Percentiles rank a stretch among this genome's conserved stretches.
Conservation (phyloP, 208 protist genomes). For the Endotrypanum monterogeii region DNA sequence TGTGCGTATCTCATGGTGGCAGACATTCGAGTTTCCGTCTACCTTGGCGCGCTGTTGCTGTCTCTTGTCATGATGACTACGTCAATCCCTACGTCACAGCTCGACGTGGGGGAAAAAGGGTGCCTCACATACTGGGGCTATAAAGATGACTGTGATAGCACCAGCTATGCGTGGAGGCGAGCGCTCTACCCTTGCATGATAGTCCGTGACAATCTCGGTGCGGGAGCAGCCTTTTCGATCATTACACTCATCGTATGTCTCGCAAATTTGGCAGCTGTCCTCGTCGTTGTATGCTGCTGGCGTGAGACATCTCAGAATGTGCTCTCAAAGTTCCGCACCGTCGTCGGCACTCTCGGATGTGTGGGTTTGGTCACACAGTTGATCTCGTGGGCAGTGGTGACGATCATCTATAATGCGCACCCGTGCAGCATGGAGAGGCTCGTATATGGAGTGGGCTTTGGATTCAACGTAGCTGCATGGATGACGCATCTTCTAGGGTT, state of each 20-base stretch:
- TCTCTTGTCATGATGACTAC: conserved; percentile 45
- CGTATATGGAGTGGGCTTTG: conserved; percentile 68
- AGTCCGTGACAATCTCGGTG: conserved; percentile 38
- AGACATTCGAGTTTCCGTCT: conserved; percentile 40
- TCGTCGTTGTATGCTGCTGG: conserved; percentile 39
- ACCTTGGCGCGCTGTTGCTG: conserved; percentile 36
- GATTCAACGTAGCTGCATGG: conserved; percentile 60
- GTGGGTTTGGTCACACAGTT: conserved; percentile 38
- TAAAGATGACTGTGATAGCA: conserved; percentile 65
- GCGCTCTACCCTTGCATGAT: conserved; percentile 35
- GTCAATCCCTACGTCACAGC: conserved; percentile 53
- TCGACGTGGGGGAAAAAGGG: conserved; percentile 32
- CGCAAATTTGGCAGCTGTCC: conserved; percentile 26
- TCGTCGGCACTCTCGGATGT: conserved; percentile 37
- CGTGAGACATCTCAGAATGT: conserved; percentile 24
- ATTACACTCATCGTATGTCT: conserved; percentile 50
- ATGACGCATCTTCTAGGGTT: conserved; percentile 36
- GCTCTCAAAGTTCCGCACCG: conserved; percentile 15
- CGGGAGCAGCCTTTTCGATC: conserved; percentile 62
- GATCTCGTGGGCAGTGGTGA: conserved; percentile 58
- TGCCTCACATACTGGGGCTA: conserved; percentile 86
- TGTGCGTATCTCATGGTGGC: conserved; percentile 39
- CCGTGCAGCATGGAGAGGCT: conserved; percentile 24
- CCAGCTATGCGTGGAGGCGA: conserved; percentile 39
- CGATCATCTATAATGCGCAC: conserved; percentile 32